Percentiles rank a stretch among this genome's conserved stretches.
Evolutionary conservation across 163 green algal species (phyloP).

Genomic region (Volvox carteri): DNA sequence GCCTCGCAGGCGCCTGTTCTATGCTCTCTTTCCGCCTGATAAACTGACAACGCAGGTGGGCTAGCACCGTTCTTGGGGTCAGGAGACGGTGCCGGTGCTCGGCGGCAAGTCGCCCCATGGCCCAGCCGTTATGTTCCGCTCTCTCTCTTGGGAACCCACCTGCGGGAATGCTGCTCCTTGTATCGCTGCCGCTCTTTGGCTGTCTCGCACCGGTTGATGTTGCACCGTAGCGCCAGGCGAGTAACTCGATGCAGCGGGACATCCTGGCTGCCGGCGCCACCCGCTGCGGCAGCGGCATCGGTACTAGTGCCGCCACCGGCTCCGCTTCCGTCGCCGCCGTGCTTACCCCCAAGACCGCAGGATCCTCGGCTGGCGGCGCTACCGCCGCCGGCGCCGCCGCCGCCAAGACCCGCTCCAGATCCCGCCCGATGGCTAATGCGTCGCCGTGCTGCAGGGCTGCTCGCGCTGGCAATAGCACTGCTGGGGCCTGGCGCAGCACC

Average conservation of each 20-base stretch:
- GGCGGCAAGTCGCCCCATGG: too few species aligned
- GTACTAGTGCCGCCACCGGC: neutral
- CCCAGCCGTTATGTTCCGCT: too few species aligned
- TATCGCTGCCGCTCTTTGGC: conserved; percentile 40
- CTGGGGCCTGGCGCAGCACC: neutral
- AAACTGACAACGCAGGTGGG: too few species aligned
- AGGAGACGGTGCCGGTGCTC: too few species aligned
- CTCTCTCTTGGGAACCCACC: too few species aligned
- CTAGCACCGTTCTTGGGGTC: too few species aligned
- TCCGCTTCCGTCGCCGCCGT: neutral
- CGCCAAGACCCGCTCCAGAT: neutral
- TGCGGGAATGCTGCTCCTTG: conserved; percentile 1
- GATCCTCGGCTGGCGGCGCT: too few species aligned
- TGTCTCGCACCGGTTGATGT: conserved; percentile 12
- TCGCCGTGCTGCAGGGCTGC: neutral
- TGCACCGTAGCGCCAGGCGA: conserved; percentile 28
- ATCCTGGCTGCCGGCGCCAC: neutral
- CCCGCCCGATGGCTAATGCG: neutral
- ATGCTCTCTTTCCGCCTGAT: too few species aligned
- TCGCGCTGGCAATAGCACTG: neutral
- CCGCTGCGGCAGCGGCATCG: neutral
- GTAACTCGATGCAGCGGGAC: neutral
- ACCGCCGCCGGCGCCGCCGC: too few species aligned
- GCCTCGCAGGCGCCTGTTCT: too few species aligned
- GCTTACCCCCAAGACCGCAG: too few species aligned